Percentiles rank a stretch among this genome's conserved stretches.
Evolutionary conservation across 2,329 filamentous ascomycete genomes (phyloP).

Genomic region (Penicillium sp.): DNA sequence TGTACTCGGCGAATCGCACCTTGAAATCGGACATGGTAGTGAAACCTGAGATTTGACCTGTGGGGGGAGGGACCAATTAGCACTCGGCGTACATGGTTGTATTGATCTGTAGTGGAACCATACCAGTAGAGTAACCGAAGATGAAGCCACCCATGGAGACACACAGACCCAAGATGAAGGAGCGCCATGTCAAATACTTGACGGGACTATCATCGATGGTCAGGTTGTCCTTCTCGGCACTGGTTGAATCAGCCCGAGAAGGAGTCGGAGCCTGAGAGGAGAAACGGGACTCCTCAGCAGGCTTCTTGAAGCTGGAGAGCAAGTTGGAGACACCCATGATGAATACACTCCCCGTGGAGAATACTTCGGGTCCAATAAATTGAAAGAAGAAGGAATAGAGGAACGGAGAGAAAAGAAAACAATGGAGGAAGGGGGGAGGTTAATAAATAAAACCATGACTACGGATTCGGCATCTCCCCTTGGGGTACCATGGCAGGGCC

Average conservation of each 20-base stretch:
- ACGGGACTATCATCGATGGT: constrained; percentile 43
- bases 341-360: constrained; percentile 5
- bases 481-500: constrained; percentile 25
- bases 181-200: constrained; percentile 43
- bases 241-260: constrained; percentile 30
- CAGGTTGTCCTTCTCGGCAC: constrained; percentile 32
- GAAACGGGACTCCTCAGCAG: constrained; percentile 27
- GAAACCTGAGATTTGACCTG: constrained; percentile 47
- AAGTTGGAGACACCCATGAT: constrained; percentile 28
- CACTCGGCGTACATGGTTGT: not conserved
- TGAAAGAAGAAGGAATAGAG: constrained; percentile 1
- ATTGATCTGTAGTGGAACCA: constrained; percentile 10
- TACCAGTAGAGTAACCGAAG: constrained; percentile 47
- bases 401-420: constrained; percentile 9
- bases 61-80: constrained; percentile 3
- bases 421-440: constrained; percentile 3
- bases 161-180: constrained; percentile 44
- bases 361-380: not conserved
- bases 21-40: constrained; percentile 48
- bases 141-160: constrained; percentile 51
- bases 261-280: constrained; percentile 35
- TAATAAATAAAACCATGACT: constrained; percentile 24
- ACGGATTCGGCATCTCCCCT: constrained; percentile 15
- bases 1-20: constrained; percentile 38
- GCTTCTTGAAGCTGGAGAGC: constrained; percentile 23